These are phyloP conservation scores for Venturiaceae sp. DNA, from an alignment of 2,329 filamentous ascomycete genomes.

Conservation along the genomic window DNA sequence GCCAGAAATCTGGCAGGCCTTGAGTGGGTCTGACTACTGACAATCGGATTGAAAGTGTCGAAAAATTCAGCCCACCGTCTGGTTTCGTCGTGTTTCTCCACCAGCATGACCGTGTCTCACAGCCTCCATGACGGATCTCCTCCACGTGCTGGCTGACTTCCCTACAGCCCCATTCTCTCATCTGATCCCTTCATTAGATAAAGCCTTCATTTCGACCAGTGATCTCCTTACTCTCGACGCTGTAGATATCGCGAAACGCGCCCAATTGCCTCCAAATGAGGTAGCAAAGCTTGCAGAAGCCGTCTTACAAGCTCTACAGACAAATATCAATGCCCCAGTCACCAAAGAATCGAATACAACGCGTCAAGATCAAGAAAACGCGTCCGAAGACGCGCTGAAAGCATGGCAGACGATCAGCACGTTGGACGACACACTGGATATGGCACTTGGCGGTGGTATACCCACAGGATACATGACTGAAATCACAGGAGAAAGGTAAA, in stretches of 20 bases:
- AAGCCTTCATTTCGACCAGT: constrained; percentile 63
- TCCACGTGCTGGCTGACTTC: constrained; percentile 73
- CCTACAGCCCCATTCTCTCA: constrained; percentile 59
- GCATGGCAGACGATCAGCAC: constrained; percentile 55
- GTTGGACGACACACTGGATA: constrained; percentile 64
- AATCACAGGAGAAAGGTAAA: constrained; percentile 77
- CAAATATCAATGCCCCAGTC: not conserved
- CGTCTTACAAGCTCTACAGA: constrained; percentile 56
- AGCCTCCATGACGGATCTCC: constrained; percentile 69
- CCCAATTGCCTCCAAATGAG: constrained; percentile 70
- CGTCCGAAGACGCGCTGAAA: not conserved
- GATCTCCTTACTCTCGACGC: constrained; percentile 81
- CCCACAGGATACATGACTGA: constrained; percentile 77
- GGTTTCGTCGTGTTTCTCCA: not conserved
- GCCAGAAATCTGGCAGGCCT: too few relatives aligned
- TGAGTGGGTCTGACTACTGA: too few relatives aligned
- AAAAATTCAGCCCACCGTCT: too few relatives aligned
- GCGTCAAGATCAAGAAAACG: not conserved
- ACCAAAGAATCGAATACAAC: not conserved
- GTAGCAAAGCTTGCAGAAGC: constrained; percentile 63
- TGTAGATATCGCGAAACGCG: constrained; percentile 75
- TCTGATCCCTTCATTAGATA: constrained; percentile 72
- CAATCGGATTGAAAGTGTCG: too few relatives aligned
- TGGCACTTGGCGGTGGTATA: constrained; percentile 65
- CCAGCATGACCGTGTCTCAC: constrained; percentile 1